These are phyloP conservation scores for Rhizopogon salebrosus DNA, from an alignment of 768 basidiomycete species.

Conservation along the genomic window DNA sequence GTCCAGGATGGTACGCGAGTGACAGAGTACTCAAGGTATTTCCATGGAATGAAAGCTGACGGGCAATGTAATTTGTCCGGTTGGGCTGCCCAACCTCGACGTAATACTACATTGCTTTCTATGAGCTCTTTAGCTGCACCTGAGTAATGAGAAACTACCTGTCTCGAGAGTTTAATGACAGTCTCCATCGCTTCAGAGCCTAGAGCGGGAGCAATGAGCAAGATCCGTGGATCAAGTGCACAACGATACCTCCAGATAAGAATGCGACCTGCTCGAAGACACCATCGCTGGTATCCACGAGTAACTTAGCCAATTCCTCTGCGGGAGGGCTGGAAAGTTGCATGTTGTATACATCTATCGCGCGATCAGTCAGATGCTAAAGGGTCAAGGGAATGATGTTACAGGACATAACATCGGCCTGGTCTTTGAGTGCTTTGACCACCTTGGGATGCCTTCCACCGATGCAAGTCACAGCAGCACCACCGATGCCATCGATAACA, in stretches of 20 bases:
- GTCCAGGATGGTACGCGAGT: constrained; percentile 58
- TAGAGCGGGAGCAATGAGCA: constrained; percentile 19
- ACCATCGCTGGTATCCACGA: constrained; percentile 64
- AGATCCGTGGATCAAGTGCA: not conserved
- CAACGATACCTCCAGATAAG: constrained; percentile 59
- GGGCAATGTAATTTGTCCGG: constrained; percentile 75
- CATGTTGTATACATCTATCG: constrained; percentile 80
- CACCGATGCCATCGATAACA: constrained; percentile 78
- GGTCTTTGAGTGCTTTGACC: constrained; percentile 69
- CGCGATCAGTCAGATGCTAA: not conserved
- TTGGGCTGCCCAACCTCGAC: constrained; percentile 63
- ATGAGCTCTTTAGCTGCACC: constrained; percentile 4
- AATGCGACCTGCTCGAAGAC: constrained; percentile 72
- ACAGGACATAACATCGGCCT: constrained; percentile 77
- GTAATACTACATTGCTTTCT: constrained; percentile 47
- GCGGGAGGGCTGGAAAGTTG: constrained; percentile 79
- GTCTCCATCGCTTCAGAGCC: constrained; percentile 90
- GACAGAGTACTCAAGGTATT: constrained; percentile 73
- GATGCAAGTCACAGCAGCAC: constrained; percentile 78
- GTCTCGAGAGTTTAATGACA: constrained; percentile 76
- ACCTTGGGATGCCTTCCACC: constrained; percentile 73
- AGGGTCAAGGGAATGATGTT: constrained; percentile 18
- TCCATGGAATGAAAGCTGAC: constrained; percentile 79
- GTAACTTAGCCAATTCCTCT: constrained; percentile 65
- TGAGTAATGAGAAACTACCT: constrained; percentile 37